Evolutionary conservation across 768 basidiomycete genomes (phyloP).

Genomic region (Boletus coccyginus): DNA sequence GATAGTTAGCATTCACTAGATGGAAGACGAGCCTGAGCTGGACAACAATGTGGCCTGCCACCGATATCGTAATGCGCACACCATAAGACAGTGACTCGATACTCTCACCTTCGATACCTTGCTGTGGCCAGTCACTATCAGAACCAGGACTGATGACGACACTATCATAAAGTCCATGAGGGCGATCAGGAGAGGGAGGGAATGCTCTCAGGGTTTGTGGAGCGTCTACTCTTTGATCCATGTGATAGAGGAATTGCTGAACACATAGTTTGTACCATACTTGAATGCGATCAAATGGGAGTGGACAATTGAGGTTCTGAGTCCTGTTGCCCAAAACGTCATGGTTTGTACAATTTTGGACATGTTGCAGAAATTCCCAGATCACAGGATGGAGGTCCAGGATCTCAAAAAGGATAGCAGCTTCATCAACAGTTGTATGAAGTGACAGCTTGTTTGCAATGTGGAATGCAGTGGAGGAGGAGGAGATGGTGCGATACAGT

Average conservation of each 20-base stretch:
- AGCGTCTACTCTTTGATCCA: no score
- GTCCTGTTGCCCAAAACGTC: not conserved
- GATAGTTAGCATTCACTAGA: not conserved
- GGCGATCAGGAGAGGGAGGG: not conserved
- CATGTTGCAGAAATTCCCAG: not conserved
- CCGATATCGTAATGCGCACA: not conserved
- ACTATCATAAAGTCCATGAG: not conserved
- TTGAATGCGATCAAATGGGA: not conserved
- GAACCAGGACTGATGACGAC: not conserved
- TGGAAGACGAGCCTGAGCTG: not conserved
- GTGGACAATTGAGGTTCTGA: not conserved
- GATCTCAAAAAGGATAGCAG: not conserved
- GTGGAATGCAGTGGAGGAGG: not conserved
- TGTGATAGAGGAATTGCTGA: no score
- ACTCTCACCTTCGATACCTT: not conserved
- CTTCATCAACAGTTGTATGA: not conserved
- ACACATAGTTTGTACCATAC: not conserved
- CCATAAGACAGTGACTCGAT: not conserved
- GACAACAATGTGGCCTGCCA: not conserved
- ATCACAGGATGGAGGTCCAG: not conserved
- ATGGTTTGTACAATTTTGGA: not conserved
- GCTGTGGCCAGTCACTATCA: not conserved
- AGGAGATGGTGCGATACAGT: not conserved
- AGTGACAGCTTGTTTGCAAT: not conserved
- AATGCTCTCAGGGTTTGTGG: no score